These are phyloP conservation scores for Aspergillus leporis DNA, from an alignment of 495 filamentous ascomycete species.

Conservation along the genomic window DNA sequence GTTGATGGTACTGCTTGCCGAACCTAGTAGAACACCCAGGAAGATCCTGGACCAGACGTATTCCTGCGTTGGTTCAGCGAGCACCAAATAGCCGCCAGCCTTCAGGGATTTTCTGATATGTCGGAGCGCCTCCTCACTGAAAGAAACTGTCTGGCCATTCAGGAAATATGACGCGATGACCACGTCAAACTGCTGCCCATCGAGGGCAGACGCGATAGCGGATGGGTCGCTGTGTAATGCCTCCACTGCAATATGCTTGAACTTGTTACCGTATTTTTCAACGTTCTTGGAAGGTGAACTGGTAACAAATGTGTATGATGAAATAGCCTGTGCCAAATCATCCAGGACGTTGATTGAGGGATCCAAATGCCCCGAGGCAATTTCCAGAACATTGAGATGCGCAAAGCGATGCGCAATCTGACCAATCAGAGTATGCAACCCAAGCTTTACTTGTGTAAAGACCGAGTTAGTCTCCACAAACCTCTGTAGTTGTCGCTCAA, in stretches of 20 bases:
- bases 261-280: background rate
- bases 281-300: background rate
- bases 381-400: slow-evolving; percentile 32
- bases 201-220: slow-evolving; percentile 1
- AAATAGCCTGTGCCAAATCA: background rate
- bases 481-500: background rate
- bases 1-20: background rate
- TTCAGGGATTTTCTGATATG: background rate
- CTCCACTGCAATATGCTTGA: background rate
- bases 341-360: background rate
- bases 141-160: background rate
- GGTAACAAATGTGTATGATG: slow-evolving; percentile 1
- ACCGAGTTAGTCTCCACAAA: slow-evolving; percentile 5
- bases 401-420: slow-evolving; percentile 3
- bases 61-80: background rate
- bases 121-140: slow-evolving; percentile 1
- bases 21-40: slow-evolving; percentile 2
- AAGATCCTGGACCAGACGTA: slow-evolving; percentile 5
- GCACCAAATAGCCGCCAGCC: background rate
- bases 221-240: slow-evolving; percentile 1
- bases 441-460: background rate
- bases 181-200: background rate
- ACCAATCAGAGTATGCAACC: background rate
- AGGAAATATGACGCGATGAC: background rate
- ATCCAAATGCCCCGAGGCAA: slow-evolving; percentile 17